Evolutionary conservation across 495 filamentous ascomycete species (phyloP), one percentile per base, ranked within the genome.

Genomic region (Hypoxylon intermedium): DNA sequence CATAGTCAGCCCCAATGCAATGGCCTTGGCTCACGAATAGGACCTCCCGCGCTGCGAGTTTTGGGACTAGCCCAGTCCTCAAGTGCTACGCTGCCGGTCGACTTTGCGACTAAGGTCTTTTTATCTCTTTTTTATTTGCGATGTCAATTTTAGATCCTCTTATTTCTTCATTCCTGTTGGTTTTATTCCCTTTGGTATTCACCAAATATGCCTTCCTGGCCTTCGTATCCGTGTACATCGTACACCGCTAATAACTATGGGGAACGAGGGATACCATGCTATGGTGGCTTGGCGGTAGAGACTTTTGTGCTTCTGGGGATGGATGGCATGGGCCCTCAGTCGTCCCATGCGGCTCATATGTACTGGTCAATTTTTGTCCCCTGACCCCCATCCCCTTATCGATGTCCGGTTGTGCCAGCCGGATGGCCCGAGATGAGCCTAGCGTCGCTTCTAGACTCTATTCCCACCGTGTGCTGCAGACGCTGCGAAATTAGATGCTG

Each of bases 381-480:
- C 40, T 37, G 30, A 49, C 23, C 45, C 61, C 61, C 51, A 51
- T 60, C 46, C 37, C 41, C 55, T 52, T 59, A 55, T 55, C 61
- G 54, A 55, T 42, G 54, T 42, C 61, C 53, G 61, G 62, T 55
- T 54, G 47, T 46, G 50, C 45, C 28, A 60, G 51, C 62, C 62
- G 62, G 52, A 30, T 50, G 53, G 30, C 40, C 63, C 53, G 63
- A 57, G 62, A 58, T 28, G 36, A 61, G 58, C 13, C 36, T 67
- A 62, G 63, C 47, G 58, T 37, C 16, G 58, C 53, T 61, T 67
- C 63, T 67, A 62, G 63, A 67, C 63, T 60, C 31, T 54, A 53
- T 57, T 53, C 7, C 21, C 34, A 47, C 49, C 48, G 51, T 18
- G 42, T 19, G 24, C 26, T 43, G 36, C 33, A 33, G 34, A 42